These are phyloP conservation scores for Schizochytrium sp. DNA, from an alignment of 108 stramenopile species.

Conservation along the genomic window DNA sequence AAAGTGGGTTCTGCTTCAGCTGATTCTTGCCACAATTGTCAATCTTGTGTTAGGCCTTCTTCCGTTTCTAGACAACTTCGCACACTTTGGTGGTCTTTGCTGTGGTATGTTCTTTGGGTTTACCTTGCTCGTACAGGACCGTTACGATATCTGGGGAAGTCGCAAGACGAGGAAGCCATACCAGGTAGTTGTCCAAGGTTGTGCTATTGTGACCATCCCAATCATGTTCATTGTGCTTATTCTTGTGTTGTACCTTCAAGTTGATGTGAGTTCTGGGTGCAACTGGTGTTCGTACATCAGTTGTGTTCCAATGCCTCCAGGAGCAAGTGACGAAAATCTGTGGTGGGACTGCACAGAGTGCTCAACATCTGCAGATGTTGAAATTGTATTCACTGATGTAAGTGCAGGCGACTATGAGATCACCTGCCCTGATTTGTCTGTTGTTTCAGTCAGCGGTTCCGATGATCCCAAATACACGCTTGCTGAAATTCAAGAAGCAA, in stretches of 20 bases:
- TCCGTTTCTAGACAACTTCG: slow-evolving; percentile 85
- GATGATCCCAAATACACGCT: not conserved
- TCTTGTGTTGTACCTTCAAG: slow-evolving; percentile 45
- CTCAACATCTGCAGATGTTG: slow-evolving; percentile 2
- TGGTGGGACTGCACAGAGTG: slow-evolving; percentile 60
- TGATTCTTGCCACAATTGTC: slow-evolving; percentile 83
- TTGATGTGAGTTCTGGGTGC: not conserved
- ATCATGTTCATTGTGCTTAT: slow-evolving; percentile 26
- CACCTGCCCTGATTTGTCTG: slow-evolving; percentile 26
- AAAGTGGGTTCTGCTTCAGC: slow-evolving; percentile 72
- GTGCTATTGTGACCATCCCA: not conserved
- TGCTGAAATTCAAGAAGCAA: not conserved
- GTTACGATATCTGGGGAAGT: slow-evolving; percentile 41
- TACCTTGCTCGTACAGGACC: slow-evolving; percentile 32
- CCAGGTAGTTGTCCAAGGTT: not conserved
- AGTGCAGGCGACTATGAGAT: slow-evolving; percentile 12
- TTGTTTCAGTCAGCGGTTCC: not conserved
- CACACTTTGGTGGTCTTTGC: slow-evolving; percentile 85
- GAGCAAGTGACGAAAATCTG: not conserved
- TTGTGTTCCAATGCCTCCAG: slow-evolving; percentile 15
- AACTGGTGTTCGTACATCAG: slow-evolving; percentile 44
- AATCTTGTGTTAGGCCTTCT: slow-evolving; percentile 69
- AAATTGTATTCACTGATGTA: not conserved
- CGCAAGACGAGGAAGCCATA: slow-evolving; percentile 19
- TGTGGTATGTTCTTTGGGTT: slow-evolving; percentile 75